A percentile compares a stretch with the other conserved stretches of the same genome.
phyloP scores from a whole-genome alignment of 225 moss, liverwort and hornwort species.

The Anthoceros angustus region DNA sequence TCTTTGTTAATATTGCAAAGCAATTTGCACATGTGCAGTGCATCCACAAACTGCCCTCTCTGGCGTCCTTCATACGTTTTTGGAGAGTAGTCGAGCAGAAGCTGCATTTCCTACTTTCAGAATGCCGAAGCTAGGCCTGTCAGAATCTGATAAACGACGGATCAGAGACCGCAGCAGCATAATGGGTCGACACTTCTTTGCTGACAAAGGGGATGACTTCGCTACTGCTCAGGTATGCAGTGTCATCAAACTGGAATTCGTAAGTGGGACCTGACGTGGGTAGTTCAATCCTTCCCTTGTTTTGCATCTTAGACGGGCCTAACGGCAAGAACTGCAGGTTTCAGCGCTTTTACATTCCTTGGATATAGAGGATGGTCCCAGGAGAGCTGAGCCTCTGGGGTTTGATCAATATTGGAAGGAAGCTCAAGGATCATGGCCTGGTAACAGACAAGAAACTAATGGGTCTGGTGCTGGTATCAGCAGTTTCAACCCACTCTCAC shows the following conservation, averaged over 20 bases:
- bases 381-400: constrained; percentile 64
- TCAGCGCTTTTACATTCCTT: constrained; percentile 74
- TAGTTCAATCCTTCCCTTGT: no score
- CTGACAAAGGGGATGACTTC: constrained; percentile 73
- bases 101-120: constrained; percentile 65
- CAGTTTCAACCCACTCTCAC: background rate
- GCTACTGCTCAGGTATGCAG: constrained; percentile 56
- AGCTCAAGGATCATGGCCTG: constrained; percentile 29
- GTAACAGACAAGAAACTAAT: background rate
- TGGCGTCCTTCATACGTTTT: constrained; percentile 61
- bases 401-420: constrained; percentile 96
- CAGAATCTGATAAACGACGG: constrained; percentile 76
- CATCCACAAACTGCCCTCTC: constrained; percentile 64
- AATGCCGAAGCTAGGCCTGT: constrained; percentile 76
- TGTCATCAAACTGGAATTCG: background rate
- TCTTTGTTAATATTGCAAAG: background rate
- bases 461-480: background rate
- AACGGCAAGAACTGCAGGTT: constrained; percentile 34
- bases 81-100: constrained; percentile 62
- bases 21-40: constrained; percentile 22
- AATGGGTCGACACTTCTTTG: constrained; percentile 91
- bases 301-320: background rate
- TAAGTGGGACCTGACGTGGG: no score
- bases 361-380: constrained; percentile 65
- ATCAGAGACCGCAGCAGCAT: constrained; percentile 97